Percentiles rank a stretch among this genome's conserved stretches.
Evolutionary conservation across 306 rosid genomes (phyloP).

Genomic region (Prunus salicina): DNA sequence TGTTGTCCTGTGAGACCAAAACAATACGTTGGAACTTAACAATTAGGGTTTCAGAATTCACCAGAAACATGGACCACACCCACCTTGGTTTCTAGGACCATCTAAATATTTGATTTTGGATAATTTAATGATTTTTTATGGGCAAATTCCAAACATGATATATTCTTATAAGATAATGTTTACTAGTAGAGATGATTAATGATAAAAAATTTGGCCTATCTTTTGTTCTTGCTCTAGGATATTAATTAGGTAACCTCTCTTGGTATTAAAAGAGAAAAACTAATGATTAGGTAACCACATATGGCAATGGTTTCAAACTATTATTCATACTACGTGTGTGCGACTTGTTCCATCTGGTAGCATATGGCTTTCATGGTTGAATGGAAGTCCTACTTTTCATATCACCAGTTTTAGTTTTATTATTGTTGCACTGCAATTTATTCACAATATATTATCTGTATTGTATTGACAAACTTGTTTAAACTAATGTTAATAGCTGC

Average conservation of each 20-base stretch:
- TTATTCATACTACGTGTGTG: neutral
- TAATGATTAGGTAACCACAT: neutral
- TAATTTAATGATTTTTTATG: neutral
- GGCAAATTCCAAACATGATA: neutral
- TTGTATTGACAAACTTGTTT: neutral
- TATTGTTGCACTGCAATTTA: neutral
- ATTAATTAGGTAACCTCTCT: neutral
- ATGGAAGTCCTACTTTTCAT: neutral
- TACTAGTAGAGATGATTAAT: neutral
- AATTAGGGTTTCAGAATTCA: neutral
- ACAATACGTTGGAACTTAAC: neutral
- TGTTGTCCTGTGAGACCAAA: neutral
- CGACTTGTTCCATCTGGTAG: neutral
- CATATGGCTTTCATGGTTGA: neutral
- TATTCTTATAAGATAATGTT: neutral
- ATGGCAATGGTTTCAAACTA: slow-evolving; percentile 1
- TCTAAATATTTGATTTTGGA: neutral
- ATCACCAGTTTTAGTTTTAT: neutral
- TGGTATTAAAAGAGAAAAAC: neutral
- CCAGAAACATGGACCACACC: slow-evolving; percentile 14
- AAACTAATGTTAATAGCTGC: neutral
- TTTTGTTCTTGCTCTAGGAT: neutral
- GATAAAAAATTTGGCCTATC: neutral
- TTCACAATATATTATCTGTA: neutral
- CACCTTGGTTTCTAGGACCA: neutral